Evolutionary conservation across 768 basidiomycete genomes (phyloP), one percentile per base, ranked within the genome.

Genomic region (Mycena albidolilacea): DNA sequence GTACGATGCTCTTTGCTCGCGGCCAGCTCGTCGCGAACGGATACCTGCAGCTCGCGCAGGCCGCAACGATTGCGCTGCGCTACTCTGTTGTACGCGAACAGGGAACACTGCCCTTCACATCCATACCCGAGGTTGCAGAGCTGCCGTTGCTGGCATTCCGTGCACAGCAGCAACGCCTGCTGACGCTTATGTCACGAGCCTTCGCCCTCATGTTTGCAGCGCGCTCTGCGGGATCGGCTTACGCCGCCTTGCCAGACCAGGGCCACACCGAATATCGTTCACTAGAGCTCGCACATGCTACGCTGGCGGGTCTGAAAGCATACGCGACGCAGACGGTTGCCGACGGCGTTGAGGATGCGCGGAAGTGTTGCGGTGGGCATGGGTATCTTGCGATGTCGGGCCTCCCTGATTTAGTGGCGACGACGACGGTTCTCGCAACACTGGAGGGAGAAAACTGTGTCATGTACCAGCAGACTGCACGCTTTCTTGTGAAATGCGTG

Each of bases 381-480:
- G 80, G 79, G 11, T 78, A 79, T 52, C 78, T 77, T 5, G 70
- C 64, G 5, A 65, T 81, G 21, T 77, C 78, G 17, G 80, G 80
- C 8, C 55, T 81, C n/a, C 23, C 77, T 76, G 5, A 73, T 10
- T 48, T 80, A n/a, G 73, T 77, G 9, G 38, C 74, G 1, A 75
- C 73, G 19, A 30, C 77, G 19, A 70, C 77, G 3, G 67, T 78
- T 5, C 74, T 75, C 39, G 62, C 72, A 14, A 80, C 77, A 1
- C 58, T 80, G 7, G 78, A 81, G 57, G 80, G 80, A 11, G 79
- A 80, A 58, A 78, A 80, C 50, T 78, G 76, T 35, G 79, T 79
- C 23, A 78, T 80, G 79, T 81, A 78, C 60, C 79, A 78, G 67
- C 80, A 81, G 68, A 69, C 79, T 7, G 80, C 79, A 8, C 70